Conservation (phyloP, 176 grass and related monocot genomes). For the Pharus latifolius region DNA sequence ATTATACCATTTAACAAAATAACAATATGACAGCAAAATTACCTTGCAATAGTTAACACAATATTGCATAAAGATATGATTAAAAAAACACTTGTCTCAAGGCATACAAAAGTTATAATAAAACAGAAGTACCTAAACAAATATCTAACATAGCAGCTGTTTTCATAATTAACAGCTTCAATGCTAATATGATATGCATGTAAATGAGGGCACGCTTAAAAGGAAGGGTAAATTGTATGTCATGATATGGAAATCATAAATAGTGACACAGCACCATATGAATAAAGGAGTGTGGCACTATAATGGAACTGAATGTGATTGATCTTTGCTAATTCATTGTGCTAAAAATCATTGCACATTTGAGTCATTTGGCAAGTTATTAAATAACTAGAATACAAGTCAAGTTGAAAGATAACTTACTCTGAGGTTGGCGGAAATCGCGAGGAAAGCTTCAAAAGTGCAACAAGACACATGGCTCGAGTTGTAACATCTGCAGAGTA, state of each 20-base stretch:
- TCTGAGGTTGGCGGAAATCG: conserved; percentile 79
- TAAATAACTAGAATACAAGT: neutral
- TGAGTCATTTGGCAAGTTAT: neutral
- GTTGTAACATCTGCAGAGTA: conserved; percentile 79
- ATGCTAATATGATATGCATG: neutral
- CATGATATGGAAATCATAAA: neutral
- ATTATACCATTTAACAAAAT: neutral
- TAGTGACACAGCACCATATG: too few relatives aligned
- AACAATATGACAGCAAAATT: neutral
- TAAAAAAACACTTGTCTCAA: neutral
- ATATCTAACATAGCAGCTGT: neutral
- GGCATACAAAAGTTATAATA: neutral
- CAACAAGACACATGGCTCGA: conserved; percentile 88
- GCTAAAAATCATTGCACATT: neutral
- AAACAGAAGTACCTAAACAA: conserved; percentile 8
- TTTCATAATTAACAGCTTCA: neutral
- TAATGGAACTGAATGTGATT: neutral
- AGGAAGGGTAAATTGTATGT: neutral
- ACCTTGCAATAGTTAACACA: neutral
- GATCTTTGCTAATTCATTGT: neutral
- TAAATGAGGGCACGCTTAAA: neutral
- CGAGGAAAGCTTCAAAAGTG: conserved; percentile 92
- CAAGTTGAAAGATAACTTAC: conserved; percentile 46
- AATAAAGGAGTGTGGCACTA: too few relatives aligned
- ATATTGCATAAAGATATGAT: neutral